Evolutionary conservation across 176 grass and related monocot species (phyloP).

Genomic region (Carex kokanica): DNA sequence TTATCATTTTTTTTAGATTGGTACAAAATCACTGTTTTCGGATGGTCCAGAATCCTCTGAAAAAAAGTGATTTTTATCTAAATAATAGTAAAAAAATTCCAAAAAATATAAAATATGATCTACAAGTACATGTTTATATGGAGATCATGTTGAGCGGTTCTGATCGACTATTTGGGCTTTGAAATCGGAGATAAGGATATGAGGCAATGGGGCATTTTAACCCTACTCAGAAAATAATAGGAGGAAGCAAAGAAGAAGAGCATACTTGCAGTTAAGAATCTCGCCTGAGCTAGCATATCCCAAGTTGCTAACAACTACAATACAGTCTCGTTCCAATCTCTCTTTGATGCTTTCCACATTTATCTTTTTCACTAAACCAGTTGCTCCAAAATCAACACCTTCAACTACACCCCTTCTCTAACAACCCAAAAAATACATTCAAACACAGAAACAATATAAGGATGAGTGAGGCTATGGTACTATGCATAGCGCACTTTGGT

Average conservation of each 20-base stretch:
- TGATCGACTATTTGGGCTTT: no score
- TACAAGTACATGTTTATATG: no score
- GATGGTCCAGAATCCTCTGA: no score
- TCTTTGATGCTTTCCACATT: slow-evolving; percentile 44
- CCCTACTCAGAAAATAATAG: neutral
- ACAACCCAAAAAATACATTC: slow-evolving; percentile 13
- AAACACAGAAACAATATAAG: slow-evolving; percentile 3
- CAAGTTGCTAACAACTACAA: slow-evolving; percentile 49
- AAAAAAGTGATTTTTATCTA: no score
- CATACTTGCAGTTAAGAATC: slow-evolving; percentile 56
- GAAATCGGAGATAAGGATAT: no score
- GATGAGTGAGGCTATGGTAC: neutral
- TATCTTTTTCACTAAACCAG: slow-evolving; percentile 53
- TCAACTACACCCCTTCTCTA: slow-evolving; percentile 52
- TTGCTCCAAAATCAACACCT: slow-evolving; percentile 45
- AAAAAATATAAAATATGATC: no score
- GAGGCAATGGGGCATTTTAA: no score
- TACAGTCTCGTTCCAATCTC: slow-evolving; percentile 45
- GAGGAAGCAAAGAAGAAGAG: neutral
- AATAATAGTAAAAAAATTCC: no score
- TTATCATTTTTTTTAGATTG: no score
- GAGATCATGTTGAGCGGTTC: no score
- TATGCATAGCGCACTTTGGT: no score
- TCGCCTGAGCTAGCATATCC: slow-evolving; percentile 54
- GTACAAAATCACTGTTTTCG: no score